Conservation (phyloP, 2,329 filamentous ascomycete species). For the Fusarium decemcellulare region DNA sequence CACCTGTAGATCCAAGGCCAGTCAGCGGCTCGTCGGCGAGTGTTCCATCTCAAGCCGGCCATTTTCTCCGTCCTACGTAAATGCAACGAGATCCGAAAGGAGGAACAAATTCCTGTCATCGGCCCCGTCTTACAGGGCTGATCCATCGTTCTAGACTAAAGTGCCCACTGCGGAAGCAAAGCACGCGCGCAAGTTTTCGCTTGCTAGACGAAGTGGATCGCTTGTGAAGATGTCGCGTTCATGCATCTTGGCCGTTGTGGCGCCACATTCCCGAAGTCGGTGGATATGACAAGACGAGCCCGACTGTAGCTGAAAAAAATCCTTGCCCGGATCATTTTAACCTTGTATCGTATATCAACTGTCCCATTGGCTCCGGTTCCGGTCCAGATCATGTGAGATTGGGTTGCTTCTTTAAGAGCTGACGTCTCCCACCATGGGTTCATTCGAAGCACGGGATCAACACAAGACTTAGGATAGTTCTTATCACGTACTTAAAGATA, state of each 20-base stretch:
- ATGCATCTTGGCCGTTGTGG: slow-evolving; percentile 6
- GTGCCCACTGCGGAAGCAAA: background rate
- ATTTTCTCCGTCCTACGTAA: background rate
- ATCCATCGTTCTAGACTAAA: slow-evolving; percentile 1
- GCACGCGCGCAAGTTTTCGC: background rate
- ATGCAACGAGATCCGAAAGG: background rate
- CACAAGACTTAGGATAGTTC: too few species aligned
- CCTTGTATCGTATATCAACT: background rate
- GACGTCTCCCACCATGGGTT: background rate
- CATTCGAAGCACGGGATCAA: background rate
- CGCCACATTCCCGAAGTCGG: background rate
- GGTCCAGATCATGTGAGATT: background rate
- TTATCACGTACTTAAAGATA: too few species aligned
- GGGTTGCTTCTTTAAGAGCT: background rate
- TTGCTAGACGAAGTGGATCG: background rate
- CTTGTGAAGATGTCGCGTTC: background rate
- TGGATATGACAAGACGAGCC: background rate
- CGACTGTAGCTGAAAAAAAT: background rate
- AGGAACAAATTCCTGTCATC: too few species aligned
- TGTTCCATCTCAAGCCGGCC: background rate
- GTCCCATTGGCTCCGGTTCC: background rate
- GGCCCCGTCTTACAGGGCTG: background rate
- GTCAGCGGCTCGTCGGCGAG: too few species aligned
- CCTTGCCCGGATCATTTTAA: background rate
- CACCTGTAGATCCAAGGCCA: too few species aligned